Evolutionary conservation across 306 rosid species (phyloP).

Genomic region (Castanea sativa): DNA sequence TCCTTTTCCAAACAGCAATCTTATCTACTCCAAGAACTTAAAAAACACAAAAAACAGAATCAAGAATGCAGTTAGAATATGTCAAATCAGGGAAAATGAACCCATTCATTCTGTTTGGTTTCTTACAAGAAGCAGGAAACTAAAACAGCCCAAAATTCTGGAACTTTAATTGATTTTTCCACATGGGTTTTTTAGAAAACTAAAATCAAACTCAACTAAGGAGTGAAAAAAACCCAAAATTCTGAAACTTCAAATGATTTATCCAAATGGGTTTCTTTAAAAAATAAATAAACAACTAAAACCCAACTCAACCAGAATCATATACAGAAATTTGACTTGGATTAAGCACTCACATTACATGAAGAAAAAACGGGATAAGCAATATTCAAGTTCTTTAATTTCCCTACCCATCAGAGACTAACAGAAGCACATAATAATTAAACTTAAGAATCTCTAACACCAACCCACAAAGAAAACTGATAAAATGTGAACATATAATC

Average conservation of each 20-base stretch:
- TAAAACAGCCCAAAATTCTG: neutral
- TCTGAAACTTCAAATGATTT: neutral
- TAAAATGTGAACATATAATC: neutral
- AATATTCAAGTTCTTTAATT: neutral
- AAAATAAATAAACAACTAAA: neutral
- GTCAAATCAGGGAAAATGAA: neutral
- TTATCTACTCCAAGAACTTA: conserved; percentile 9
- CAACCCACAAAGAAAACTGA: neutral
- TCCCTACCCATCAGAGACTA: conserved; percentile 14
- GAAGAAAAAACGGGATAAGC: neutral
- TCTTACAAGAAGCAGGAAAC: neutral
- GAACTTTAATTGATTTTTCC: neutral
- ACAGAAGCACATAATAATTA: neutral
- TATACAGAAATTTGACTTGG: conserved; percentile 8
- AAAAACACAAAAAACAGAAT: neutral
- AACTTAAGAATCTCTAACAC: neutral
- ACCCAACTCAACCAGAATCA: neutral
- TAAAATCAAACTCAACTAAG: neutral
- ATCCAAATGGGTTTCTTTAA: neutral
- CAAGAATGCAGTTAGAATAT: neutral
- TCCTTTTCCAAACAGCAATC: conserved; percentile 3
- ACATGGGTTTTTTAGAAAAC: neutral
- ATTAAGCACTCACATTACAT: neutral
- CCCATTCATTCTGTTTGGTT: conserved; percentile 12
- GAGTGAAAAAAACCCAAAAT: too few species aligned